phyloP scores from a whole-genome alignment of 805 yeast species.

The Metschnikowia sp. region DNA sequence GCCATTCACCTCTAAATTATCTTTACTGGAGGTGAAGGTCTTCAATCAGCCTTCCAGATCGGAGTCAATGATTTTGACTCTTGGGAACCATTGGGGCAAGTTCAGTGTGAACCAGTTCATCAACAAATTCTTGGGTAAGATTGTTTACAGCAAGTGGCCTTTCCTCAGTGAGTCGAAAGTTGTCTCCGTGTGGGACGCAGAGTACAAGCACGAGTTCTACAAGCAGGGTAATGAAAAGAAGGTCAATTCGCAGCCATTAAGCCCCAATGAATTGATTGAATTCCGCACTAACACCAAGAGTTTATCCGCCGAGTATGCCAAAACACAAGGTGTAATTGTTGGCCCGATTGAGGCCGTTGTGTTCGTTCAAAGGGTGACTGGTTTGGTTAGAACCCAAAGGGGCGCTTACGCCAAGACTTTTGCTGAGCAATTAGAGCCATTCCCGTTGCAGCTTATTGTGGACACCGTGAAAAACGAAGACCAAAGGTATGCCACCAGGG shows the following conservation, averaged over 20 bases:
- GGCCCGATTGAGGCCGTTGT: slow-evolving; percentile 57
- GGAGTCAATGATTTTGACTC: slow-evolving; percentile 69
- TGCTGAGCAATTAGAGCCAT: slow-evolving; percentile 47
- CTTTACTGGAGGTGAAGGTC: slow-evolving; percentile 62
- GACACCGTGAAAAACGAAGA: slow-evolving; percentile 73
- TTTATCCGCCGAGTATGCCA: slow-evolving; percentile 42
- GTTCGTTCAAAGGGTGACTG: slow-evolving; percentile 72
- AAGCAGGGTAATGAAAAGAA: slow-evolving; percentile 26
- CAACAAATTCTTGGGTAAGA: slow-evolving; percentile 54
- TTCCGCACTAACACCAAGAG: slow-evolving; percentile 42
- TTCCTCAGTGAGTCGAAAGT: slow-evolving; percentile 77
- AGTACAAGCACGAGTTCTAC: slow-evolving; percentile 43
- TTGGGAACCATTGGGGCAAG: slow-evolving; percentile 55
- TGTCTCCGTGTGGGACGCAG: slow-evolving; percentile 55
- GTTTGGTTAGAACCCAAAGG: slow-evolving; percentile 58
- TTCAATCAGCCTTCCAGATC: slow-evolving; percentile 85
- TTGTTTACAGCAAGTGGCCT: slow-evolving; percentile 88
- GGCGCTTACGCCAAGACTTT: slow-evolving; percentile 83
- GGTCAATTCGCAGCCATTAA: slow-evolving; percentile 34
- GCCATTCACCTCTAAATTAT: slow-evolving; percentile 54
- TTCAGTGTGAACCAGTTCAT: slow-evolving; percentile 62
- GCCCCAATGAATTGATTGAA: slow-evolving; percentile 40
- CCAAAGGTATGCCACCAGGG: slow-evolving; percentile 64
- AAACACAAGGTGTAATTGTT: slow-evolving; percentile 59
- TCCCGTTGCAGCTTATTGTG: slow-evolving; percentile 81